phyloP scores from a whole-genome alignment of 441 rosid genomes.

The Flueggea neowawraea region DNA sequence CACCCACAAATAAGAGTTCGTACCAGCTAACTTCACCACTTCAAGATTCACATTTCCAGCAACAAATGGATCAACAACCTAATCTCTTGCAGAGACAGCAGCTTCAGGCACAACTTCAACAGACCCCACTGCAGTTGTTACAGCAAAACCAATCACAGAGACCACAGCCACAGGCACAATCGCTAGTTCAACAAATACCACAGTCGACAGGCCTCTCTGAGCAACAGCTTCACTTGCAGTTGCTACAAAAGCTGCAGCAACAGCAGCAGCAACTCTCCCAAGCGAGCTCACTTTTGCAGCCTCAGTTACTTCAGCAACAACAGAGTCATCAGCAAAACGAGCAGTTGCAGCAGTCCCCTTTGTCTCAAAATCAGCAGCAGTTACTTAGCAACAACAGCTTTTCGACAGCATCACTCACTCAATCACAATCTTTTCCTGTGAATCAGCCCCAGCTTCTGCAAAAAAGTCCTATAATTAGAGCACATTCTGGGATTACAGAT shows the following conservation, averaged over 20 bases:
- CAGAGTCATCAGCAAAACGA: slow-evolving; percentile 56
- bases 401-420: slow-evolving; percentile 48
- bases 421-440: slow-evolving; percentile 45
- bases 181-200: slow-evolving; percentile 54
- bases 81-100: slow-evolving; percentile 51
- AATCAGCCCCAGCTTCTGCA: slow-evolving; percentile 53
- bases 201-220: slow-evolving; percentile 53
- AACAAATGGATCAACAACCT: slow-evolving; percentile 66
- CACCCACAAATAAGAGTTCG: slow-evolving; percentile 41
- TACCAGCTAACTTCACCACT: slow-evolving; percentile 54
- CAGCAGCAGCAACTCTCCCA: slow-evolving; percentile 64
- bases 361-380: slow-evolving; percentile 66
- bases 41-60: slow-evolving; percentile 69
- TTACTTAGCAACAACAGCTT: slow-evolving; percentile 50
- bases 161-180: slow-evolving; percentile 28
- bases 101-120: slow-evolving; percentile 65
- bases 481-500: slow-evolving; percentile 66
- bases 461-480: slow-evolving; percentile 53
- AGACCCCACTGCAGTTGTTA: slow-evolving; percentile 44
- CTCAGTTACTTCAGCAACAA: slow-evolving; percentile 58
- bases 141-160: slow-evolving; percentile 66
- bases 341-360: slow-evolving; percentile 46
- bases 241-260: slow-evolving; percentile 79
- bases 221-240: slow-evolving; percentile 77
- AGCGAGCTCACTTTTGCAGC: slow-evolving; percentile 50